phyloP scores from a whole-genome alignment of 2,329 filamentous ascomycete genomes.

The Fusarium kyushuense region DNA sequence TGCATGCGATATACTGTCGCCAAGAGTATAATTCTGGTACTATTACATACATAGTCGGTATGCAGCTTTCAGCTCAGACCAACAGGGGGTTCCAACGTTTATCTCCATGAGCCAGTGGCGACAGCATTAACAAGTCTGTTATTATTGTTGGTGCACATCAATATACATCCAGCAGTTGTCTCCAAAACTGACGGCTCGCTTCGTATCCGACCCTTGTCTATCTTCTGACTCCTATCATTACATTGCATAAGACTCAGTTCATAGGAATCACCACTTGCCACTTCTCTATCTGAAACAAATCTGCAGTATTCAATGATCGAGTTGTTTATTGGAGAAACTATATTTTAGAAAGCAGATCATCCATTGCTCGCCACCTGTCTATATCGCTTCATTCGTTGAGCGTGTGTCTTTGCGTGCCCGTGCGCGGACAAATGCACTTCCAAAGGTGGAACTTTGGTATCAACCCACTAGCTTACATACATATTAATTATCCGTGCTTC shows the following conservation, averaged over 20 bases:
- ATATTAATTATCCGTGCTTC: not conserved
- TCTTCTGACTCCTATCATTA: constrained; percentile 6
- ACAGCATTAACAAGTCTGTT: not conserved
- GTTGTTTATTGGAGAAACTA: not conserved
- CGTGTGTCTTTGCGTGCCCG: not conserved
- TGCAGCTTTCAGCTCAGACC: constrained; percentile 10
- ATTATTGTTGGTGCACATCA: not conserved
- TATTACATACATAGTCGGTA: not conserved
- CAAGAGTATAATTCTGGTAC: constrained; percentile 2
- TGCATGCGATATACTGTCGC: not conserved
- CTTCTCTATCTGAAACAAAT: constrained; percentile 33
- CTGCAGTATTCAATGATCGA: constrained; percentile 2
- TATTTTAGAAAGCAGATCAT: constrained; percentile 12
- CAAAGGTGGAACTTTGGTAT: not conserved
- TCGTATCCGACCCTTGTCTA: constrained; percentile 14
- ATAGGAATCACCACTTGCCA: constrained; percentile 1
- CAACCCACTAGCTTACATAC: too few species aligned
- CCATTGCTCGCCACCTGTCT: not conserved
- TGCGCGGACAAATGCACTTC: constrained; percentile 9
- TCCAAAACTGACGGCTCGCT: constrained; percentile 9
- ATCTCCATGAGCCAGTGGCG: constrained; percentile 28
- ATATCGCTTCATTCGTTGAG: not conserved
- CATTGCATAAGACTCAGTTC: not conserved
- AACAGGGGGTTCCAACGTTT: constrained; percentile 15
- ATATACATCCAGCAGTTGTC: not conserved